Evolutionary conservation across 768 basidiomycete genomes (phyloP), one percentile per base, ranked within the genome.

Genomic region (Mycena latifolia): DNA sequence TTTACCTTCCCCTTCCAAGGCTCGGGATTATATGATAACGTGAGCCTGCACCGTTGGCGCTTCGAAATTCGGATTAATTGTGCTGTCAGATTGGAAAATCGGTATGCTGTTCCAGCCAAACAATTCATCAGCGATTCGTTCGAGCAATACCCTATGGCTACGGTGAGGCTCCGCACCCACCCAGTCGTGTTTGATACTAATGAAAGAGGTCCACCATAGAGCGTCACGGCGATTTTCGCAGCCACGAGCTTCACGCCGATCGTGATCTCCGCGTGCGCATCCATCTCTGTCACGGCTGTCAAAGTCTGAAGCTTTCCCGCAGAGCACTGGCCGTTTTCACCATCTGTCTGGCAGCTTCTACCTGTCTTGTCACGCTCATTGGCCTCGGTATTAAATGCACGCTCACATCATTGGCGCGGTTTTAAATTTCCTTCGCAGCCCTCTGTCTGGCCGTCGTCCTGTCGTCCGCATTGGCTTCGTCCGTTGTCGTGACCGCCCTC

Each of bases 241-340:
- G 31, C 11, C 11, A 11, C 31, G 11, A 33, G 31, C 31, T 33
- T 33, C 31, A 33, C 31, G 31, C 31, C 31, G 11, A 33, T 33
- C 11, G 31, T 33, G 11, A 11, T 11, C 11, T 33, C 31, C 31
- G 31, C 11, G 31, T 33, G 11, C 31, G 31, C 31, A 11, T 33
- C 11, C 11, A 33, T 33, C 5, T 33, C 31, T 22, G 2, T 54
- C 22, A 41, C 46, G 24, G 28, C 46, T 46, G 46, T 53, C 45
- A 41, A 18, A 12, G 41, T 41, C 22, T 45, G 41, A 5, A 54
- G 60, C 52, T 61, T 61, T 22, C 45, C 12, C 31, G 17, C 39
- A 53, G 60, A 20, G 60, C 60, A 46, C 29, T 61, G 2, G 41
- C 60, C 9, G 52, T 35, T 31, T 61, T 61, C 39, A 54, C 51